These are phyloP conservation scores for Vachellia pachyceras DNA, from an alignment of 306 rosid genomes.

Conservation along the genomic window DNA sequence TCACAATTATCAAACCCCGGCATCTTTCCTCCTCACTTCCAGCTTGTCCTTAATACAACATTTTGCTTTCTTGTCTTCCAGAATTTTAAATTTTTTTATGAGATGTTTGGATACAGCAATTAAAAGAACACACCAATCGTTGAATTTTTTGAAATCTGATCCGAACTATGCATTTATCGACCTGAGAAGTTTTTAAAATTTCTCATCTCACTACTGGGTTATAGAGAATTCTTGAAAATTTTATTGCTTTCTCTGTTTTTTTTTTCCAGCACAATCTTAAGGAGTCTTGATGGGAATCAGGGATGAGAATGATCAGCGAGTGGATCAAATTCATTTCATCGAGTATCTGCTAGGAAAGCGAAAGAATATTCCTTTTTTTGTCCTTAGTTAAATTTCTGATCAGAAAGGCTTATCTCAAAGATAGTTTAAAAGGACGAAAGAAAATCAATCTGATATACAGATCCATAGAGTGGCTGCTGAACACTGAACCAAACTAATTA, in stretches of 20 bases:
- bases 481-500: no score
- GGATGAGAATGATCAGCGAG: background rate
- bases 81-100: background rate
- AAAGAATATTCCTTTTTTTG: background rate
- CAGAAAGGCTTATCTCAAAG: background rate
- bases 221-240: no score
- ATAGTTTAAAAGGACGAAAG: background rate
- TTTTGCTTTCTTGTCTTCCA: conserved; percentile 4
- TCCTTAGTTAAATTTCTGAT: background rate
- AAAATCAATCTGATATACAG: background rate
- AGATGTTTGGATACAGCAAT: background rate
- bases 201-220: background rate
- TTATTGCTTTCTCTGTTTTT: no score
- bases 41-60: conserved; percentile 29
- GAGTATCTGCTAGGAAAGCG: background rate
- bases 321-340: background rate
- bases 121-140: background rate
- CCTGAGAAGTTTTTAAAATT: background rate
- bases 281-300: background rate
- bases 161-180: no score
- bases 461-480: background rate
- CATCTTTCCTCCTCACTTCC: conserved; percentile 33
- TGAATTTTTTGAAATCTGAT: background rate
- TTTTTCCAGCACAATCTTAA: background rate
- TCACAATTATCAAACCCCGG: conserved; percentile 41